Base-by-base conservation (phyloP, 2,329 filamentous ascomycete species). In the Cryphonectria parasitica region DNA sequence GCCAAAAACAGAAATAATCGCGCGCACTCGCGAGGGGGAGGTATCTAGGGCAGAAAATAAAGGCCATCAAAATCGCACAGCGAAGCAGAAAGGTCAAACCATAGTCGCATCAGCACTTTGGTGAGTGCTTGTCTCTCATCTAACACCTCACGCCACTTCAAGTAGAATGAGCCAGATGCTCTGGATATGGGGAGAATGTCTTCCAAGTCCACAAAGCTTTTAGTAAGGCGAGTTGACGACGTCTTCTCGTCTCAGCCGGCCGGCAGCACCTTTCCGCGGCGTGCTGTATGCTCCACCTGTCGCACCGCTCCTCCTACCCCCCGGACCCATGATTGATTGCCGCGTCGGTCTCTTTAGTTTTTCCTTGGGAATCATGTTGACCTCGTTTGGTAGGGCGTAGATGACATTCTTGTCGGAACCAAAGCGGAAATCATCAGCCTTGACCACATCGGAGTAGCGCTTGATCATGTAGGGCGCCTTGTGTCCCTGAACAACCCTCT, bases 351-450 rank as follows among this genome's bases (percentile, higher is more conserved):
- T 91, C 85, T 93, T 93, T 78, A 99, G 88, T 70, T 90, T 91
- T 76, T 91, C 88, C 81, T 95, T 95, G 62, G 91, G 92, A 17
- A 99, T 93, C 95, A 98, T 98, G 81, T 98, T 97, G 75, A 99
- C 96, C 80, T 98, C 95, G 78, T 99, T 97, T 2, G 96, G 95
- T 74, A 99, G 84, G 0, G 96, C 96, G 49, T 99, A 95, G 77
- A 99, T 97, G 76, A 99, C 94, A 77, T 98, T 98, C 88, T 97
- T 97, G 81, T 99, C 96, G 6, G 91, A 95, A 63, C 95, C 95
- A 77, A 94, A 99, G 77, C 96, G 94, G 89, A 99, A 99, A 80
- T 99, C 97, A 80, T 99, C 96, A 4, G 96, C 96, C 86, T 97
- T 98, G 78, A 99, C 94, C 74, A 97, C 92, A 77, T 99, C 96